These are phyloP conservation scores for Aspergillus sclerotioniger DNA, from an alignment of 495 filamentous ascomycete genomes.

Conservation along the genomic window DNA sequence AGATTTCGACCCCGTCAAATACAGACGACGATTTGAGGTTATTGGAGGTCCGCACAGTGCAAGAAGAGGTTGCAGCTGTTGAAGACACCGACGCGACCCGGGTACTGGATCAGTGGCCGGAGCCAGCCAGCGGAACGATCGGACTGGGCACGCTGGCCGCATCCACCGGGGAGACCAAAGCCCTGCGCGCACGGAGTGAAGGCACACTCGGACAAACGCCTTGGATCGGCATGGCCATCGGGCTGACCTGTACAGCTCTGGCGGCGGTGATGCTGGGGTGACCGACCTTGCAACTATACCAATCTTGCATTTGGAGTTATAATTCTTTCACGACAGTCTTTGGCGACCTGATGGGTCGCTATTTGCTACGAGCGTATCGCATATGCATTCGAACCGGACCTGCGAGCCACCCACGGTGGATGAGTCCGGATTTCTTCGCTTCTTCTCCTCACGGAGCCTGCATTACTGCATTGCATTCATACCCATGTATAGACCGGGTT, in stretches of 20 bases:
- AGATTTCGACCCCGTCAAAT: conserved; percentile 8
- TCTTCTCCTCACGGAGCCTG: conserved; percentile 13
- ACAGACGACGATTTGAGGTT: conserved; percentile 9
- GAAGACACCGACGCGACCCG: conserved; percentile 10
- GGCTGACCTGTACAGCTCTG: conserved; percentile 43
- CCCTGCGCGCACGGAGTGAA: conserved; percentile 42
- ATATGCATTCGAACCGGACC: conserved; percentile 13
- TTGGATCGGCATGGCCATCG: conserved; percentile 51
- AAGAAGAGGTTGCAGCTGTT: conserved; percentile 6
- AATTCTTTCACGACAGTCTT: conserved; percentile 10
- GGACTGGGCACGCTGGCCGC: conserved; percentile 23
- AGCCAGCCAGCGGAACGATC: conserved; percentile 13
- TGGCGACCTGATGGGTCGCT: not conserved
- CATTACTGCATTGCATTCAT: conserved; percentile 24
- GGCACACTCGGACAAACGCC: conserved; percentile 46
- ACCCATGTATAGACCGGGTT: conserved; percentile 22
- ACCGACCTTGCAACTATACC: not conserved
- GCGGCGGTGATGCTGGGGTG: conserved; percentile 47
- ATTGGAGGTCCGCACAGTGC: conserved; percentile 14
- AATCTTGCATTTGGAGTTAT: conserved; percentile 23
- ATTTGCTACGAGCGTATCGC: conserved; percentile 23
- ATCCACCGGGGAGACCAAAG: conserved; percentile 18
- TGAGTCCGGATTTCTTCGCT: not conserved
- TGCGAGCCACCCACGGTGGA: not conserved
- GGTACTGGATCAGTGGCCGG: conserved; percentile 14